Percentiles rank a stretch among this genome's conserved stretches.
Evolutionary conservation across 2,329 filamentous ascomycete species (phyloP).

Genomic region (Calonectria henricotiae): DNA sequence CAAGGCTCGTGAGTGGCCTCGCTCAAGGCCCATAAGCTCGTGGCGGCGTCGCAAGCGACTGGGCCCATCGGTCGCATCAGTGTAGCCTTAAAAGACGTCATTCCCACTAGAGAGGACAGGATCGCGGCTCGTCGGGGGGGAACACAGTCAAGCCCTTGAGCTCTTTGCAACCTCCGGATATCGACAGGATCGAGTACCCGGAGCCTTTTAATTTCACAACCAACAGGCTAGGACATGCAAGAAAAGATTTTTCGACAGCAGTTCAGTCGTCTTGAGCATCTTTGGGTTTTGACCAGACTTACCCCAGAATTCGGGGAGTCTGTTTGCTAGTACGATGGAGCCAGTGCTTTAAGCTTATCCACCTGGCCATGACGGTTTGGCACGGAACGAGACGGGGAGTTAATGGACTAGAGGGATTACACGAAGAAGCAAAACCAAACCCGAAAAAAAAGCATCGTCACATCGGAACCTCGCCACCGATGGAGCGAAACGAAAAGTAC

Average conservation of each 20-base stretch:
- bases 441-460: not conserved
- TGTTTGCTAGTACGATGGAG: slow-evolving; percentile 24
- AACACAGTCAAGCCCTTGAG: not conserved
- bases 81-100: slow-evolving; percentile 44
- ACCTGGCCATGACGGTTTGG: slow-evolving; percentile 7
- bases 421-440: slow-evolving; percentile 1
- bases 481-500: slow-evolving; percentile 4
- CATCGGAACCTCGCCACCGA: slow-evolving; percentile 30
- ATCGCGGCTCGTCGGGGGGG: slow-evolving; percentile 41
- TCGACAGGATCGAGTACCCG: slow-evolving; percentile 32
- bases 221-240: not conserved
- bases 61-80: slow-evolving; percentile 44
- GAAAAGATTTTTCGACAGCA: not conserved
- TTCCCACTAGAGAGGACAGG: slow-evolving; percentile 34
- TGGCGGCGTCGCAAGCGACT: slow-evolving; percentile 20
- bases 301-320: slow-evolving; percentile 20
- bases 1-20: not conserved
- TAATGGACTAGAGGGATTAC: not conserved
- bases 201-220: slow-evolving; percentile 13
- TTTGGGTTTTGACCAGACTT: not conserved
- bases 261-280: not conserved
- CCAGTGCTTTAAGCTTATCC: slow-evolving; percentile 35
- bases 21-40: not conserved
- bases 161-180: slow-evolving; percentile 19
- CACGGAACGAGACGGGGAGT: slow-evolving; percentile 20